phyloP scores from a whole-genome alignment of 2,329 filamentous ascomycete species.

The Ophiostoma ips region DNA sequence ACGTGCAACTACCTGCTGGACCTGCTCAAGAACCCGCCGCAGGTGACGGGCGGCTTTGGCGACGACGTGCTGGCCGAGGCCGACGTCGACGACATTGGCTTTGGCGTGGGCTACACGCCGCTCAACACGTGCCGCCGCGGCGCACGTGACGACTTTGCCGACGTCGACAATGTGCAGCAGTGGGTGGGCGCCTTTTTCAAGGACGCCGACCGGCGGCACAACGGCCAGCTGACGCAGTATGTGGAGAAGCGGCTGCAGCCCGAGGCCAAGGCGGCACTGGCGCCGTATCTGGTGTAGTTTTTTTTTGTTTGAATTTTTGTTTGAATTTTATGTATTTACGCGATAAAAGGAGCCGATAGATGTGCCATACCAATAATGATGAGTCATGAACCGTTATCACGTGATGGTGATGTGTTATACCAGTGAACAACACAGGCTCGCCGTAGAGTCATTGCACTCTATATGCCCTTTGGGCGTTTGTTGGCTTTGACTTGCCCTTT shows the following conservation, averaged over 20 bases:
- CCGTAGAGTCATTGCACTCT: no score
- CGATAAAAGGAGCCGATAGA: no score
- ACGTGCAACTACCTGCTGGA: conserved; percentile 84
- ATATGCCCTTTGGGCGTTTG: no score
- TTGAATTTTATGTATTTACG: no score
- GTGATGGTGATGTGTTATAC: no score
- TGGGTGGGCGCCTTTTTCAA: conserved; percentile 75
- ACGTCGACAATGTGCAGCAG: conserved; percentile 64
- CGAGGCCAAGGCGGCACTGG: conserved; percentile 41
- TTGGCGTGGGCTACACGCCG: conserved; percentile 86
- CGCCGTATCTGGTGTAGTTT: conserved; percentile 29
- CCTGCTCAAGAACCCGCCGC: conserved; percentile 75
- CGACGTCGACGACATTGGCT: conserved; percentile 88
- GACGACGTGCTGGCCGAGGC: conserved; percentile 73
- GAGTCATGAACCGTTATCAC: no score
- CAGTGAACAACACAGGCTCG: no score
- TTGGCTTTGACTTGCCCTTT: no score
- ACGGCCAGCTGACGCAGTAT: conserved; percentile 56
- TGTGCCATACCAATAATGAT: no score
- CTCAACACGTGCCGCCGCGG: conserved; percentile 77
- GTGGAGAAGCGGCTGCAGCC: conserved; percentile 56
- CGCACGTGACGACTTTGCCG: conserved; percentile 68
- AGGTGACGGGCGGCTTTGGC: conserved; percentile 46
- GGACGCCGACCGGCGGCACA: conserved; percentile 59
- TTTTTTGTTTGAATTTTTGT: not conserved